These are phyloP conservation scores for Clitocybe nebularis DNA, from an alignment of 1,284 basidiomycete species.

Conservation along the genomic window DNA sequence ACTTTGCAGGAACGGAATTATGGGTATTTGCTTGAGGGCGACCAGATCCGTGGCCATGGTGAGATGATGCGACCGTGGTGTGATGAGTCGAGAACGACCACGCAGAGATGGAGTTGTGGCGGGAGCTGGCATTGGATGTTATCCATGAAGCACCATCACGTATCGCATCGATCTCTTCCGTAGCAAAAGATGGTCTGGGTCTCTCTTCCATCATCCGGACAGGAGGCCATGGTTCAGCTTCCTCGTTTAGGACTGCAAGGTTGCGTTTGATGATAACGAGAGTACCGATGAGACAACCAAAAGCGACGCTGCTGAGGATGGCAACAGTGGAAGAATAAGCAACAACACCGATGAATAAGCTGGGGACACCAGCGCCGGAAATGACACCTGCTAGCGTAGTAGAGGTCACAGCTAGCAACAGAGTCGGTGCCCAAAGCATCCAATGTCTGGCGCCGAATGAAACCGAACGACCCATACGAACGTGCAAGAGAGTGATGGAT, in stretches of 20 bases:
- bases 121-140: constrained; percentile 58
- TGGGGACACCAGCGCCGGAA: constrained; percentile 46
- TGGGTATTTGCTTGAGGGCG: constrained; percentile 37
- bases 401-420: constrained; percentile 49
- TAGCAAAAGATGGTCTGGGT: constrained; percentile 55
- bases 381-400: constrained; percentile 56
- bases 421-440: constrained; percentile 64
- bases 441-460: constrained; percentile 63
- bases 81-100: constrained; percentile 71
- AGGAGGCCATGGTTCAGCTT: constrained; percentile 53
- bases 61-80: constrained; percentile 35
- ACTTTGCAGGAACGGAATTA: constrained; percentile 51
- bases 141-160: constrained; percentile 74
- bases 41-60: constrained; percentile 26
- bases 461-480: constrained; percentile 63
- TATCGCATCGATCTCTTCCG: constrained; percentile 64
- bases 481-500: constrained; percentile 58
- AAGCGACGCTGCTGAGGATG: constrained; percentile 45
- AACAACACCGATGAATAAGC: constrained; percentile 57
- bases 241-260: constrained; percentile 46
- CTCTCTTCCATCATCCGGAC: constrained; percentile 45
- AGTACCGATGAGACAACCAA: constrained; percentile 54
- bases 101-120: constrained; percentile 53
- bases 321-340: constrained; percentile 54
- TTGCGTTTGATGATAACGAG: constrained; percentile 62